Base-by-base conservation (phyloP, 345 rosid genomes). In the Atalantia buxifolia region DNA sequence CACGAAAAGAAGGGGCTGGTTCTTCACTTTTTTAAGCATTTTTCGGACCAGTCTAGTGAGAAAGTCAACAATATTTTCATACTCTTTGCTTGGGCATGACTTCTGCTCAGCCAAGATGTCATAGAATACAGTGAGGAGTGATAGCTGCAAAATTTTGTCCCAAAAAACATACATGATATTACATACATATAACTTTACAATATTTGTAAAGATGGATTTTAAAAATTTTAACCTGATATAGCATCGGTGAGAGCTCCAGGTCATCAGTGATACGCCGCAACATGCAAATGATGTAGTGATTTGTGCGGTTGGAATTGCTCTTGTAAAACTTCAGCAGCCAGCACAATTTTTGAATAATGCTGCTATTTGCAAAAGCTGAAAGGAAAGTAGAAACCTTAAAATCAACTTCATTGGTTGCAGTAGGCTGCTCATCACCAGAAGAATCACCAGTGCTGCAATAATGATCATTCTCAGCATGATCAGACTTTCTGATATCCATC, bases 291-390 rank as follows among this genome's bases (percentile, higher is more conserved):
- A 92, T 76, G 80, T 87, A 90, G 83, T 82, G 89, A 81, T 94
- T 94, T 48, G 92, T 91, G 80, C 79, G 83, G 57, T 70, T 72
- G 62, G 94, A 83, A 88, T 94, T 94, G 83, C 85, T 90, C 87
- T 87, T 89, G 83, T 96, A 96, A 82, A 94, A 94, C 81, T 83
- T 86, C 25, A 94, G 91, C 86, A 96, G 76, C 99, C 99, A 96
- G 87, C 98, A 96, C 72, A 96, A 79, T 78, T 94, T 94, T 83
- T 87, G 90, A 77, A 96, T 91, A 80, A 96, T 84, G 89, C 86
- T 83, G 82, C 84, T 84, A 87, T 86, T 94, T 75, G 92, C 97
- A 79, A 96, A 88, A 77, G 98, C 87, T 86, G 94, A 91, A 64
- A 90, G 75, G 80, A 94, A 80, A 33, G 88, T 87, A 30, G 97